Base-by-base conservation (phyloP, 441 rosid species). In the Pelargonium citronellum region DNA sequence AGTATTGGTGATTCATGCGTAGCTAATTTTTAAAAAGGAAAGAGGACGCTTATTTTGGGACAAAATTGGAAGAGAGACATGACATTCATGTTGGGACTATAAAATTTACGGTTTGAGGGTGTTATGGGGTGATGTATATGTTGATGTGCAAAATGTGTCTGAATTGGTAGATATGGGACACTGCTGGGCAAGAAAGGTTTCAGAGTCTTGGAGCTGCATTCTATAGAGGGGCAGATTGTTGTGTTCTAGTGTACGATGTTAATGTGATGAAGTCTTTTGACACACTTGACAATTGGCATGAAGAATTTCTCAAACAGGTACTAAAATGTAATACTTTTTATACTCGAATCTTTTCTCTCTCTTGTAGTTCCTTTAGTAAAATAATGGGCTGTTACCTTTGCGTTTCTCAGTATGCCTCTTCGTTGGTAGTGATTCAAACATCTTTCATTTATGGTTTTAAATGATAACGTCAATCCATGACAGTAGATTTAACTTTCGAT, bases 161-260 rank as follows among this genome's bases (percentile, higher is more conserved):
- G 67, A 55, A 44, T 67, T 71, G 7, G 17, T 81, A 92, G 97
- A 89, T 93, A 74, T 94, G 99, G 99, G 99, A 94, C 78, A 94
- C 99, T 0, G 99, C 97, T 41, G 99, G 97, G 66, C 99, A 94
- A 84, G 99, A 94, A 66, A 79, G 99, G 73, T 94, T 91, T 77
- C 96, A 91, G 84, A 88, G 95, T 80, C 97, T 94, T 44, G 97
- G 97, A 37, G 95, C 85, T 64, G 97, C 96, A 2, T 94, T 94
- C 79, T 94, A 91, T 69, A 84, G 99, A 79, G 99, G 99, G 65
- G 99, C 99, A 11, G 99, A 94, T 81, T 91, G 97, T 67, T 94
- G 99, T 68, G 99, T 89, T 68, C 89, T 93, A 7, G 98, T 22
- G 24, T 22, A 22, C 1, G 24, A 22, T 91, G 41, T 91, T 13